Evolutionary conservation across 1,139 yeast genomes (phyloP).

Genomic region (Eremothecium sinecaudum): DNA sequence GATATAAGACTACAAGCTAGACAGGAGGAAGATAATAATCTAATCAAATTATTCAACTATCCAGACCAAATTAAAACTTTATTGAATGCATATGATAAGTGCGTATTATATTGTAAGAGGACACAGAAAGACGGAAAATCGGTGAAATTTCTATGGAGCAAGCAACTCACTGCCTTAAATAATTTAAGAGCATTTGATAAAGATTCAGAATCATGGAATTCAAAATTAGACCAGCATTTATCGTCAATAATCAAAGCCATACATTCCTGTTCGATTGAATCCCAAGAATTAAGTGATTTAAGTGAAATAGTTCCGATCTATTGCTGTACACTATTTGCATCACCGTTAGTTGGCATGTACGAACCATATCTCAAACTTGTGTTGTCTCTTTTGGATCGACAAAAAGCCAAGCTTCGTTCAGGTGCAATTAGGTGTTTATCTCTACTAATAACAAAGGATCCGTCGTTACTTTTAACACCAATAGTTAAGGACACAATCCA

Average conservation of each 20-base stretch:
- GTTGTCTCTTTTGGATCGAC: conserved; percentile 29
- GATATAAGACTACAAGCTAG: conserved; percentile 20
- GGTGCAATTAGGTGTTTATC: conserved; percentile 56
- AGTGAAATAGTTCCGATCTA: conserved; percentile 8
- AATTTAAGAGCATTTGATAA: conserved; percentile 13
- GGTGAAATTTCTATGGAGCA: conserved; percentile 15
- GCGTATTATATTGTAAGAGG: conserved; percentile 9
- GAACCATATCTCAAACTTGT: conserved; percentile 47
- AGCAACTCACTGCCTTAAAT: conserved; percentile 13
- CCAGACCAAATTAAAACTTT: conserved; percentile 18
- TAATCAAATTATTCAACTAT: conserved; percentile 21
- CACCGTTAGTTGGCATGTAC: conserved; percentile 37
- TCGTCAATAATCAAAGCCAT: neutral
- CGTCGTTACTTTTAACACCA: conserved; percentile 40
- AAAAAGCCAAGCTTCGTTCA: conserved; percentile 51
- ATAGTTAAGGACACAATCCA: conserved; percentile 46
- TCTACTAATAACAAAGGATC: conserved; percentile 42
- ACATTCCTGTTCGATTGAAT: neutral
- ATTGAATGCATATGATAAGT: conserved; percentile 13
- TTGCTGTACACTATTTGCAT: conserved; percentile 24
- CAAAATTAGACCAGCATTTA: conserved; percentile 4
- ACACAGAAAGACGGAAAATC: conserved; percentile 4
- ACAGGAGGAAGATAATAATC: conserved; percentile 14
- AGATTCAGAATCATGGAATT: conserved; percentile 11
- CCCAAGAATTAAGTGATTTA: neutral